phyloP scores from a whole-genome alignment of 495 filamentous ascomycete genomes.

The Penicillium ochrochloron region DNA sequence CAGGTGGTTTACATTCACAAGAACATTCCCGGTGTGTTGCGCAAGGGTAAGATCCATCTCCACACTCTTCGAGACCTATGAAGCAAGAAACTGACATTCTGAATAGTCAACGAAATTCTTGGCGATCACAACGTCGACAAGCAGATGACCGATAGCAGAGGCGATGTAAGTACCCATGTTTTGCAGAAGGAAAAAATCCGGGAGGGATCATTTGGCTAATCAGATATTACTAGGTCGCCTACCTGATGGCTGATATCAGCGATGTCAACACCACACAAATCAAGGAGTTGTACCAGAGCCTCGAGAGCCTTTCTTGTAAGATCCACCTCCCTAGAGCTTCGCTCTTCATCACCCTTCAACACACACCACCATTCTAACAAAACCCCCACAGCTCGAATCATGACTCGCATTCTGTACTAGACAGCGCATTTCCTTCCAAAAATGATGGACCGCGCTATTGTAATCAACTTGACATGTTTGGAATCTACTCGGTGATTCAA shows the following conservation, averaged over 20 bases:
- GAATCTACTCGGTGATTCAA: conserved; percentile 2
- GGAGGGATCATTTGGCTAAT: conserved; percentile 8
- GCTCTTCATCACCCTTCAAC: neutral
- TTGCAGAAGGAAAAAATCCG: neutral
- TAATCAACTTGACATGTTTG: conserved; percentile 35
- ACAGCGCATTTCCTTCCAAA: conserved; percentile 2
- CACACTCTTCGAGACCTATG: neutral
- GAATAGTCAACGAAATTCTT: conserved; percentile 87
- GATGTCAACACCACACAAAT: conserved; percentile 79
- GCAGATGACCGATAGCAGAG: conserved; percentile 94
- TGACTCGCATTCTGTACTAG: conserved; percentile 88
- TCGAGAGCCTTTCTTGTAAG: conserved; percentile 84
- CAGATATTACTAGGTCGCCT: conserved; percentile 66
- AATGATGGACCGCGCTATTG: conserved; percentile 11
- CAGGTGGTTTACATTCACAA: conserved; percentile 92
- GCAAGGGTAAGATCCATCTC: conserved; percentile 59
- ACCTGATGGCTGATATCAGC: conserved; percentile 97
- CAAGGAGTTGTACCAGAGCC: conserved; percentile 78
- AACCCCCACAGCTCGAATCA: conserved; percentile 66
- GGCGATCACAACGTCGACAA: conserved; percentile 97
- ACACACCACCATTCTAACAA: conserved; percentile 16
- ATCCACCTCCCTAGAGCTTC: conserved; percentile 9
- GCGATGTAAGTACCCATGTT: conserved; percentile 63
- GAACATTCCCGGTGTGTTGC: conserved; percentile 92
- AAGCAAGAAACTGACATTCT: conserved; percentile 9